phyloP scores from a whole-genome alignment of 2,329 filamentous ascomycete species.

The Aspergillus quadrilineatus region DNA sequence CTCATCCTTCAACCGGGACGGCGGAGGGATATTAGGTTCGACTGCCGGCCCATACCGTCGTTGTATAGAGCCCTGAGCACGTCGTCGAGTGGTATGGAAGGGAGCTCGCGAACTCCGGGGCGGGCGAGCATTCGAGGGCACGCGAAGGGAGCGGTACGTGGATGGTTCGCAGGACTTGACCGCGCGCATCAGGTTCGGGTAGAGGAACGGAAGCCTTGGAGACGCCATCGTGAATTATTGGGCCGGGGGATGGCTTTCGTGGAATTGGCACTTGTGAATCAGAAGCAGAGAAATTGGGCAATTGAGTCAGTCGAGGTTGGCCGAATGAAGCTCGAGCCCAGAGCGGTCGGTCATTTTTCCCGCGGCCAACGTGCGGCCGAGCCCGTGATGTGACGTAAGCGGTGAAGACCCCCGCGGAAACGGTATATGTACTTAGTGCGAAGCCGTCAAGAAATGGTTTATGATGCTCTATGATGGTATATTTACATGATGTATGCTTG shows the following conservation, averaged over 20 bases:
- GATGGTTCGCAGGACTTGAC: constrained; percentile 50
- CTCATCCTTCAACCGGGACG: constrained; percentile 31
- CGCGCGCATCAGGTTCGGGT: constrained; percentile 64
- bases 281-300: not conserved
- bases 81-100: constrained; percentile 39
- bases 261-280: constrained; percentile 6
- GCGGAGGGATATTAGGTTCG: constrained; percentile 42
- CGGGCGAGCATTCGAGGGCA: constrained; percentile 27
- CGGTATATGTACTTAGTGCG: not conserved
- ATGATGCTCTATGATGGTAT: constrained; percentile 2
- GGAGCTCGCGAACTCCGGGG: constrained; percentile 18
- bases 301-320: constrained; percentile 1
- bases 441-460: not conserved
- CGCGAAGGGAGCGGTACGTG: constrained; percentile 45
- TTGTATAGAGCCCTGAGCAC: constrained; percentile 41
- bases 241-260: not conserved
- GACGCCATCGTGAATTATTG: constrained; percentile 54
- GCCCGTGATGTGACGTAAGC: constrained; percentile 30
- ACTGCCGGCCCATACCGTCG: constrained; percentile 49
- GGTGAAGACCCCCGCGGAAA: constrained; percentile 25
- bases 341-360: constrained; percentile 17
- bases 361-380: constrained; percentile 24
- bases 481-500: constrained; percentile 3
- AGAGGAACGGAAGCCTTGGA: constrained; percentile 65
- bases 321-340: constrained; percentile 8